Percentiles rank a stretch among this genome's conserved stretches.
Conservation (phyloP, 495 filamentous ascomycete species). For the Melanomma pulvis-pyrius region DNA sequence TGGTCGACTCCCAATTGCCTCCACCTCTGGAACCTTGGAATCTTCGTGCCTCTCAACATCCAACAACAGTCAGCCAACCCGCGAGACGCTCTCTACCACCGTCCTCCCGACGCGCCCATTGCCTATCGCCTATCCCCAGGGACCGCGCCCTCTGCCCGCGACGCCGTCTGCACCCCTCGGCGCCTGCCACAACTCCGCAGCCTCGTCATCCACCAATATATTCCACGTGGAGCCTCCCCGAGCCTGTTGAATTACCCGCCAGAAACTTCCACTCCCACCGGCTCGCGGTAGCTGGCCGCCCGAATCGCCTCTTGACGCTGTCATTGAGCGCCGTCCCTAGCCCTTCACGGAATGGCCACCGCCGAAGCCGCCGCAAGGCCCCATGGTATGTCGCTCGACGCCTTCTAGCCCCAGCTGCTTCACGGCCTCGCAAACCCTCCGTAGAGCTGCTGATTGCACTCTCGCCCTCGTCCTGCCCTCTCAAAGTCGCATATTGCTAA, state of each 20-base stretch:
- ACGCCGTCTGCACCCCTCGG: neutral
- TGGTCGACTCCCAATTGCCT: neutral
- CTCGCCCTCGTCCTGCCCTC: neutral
- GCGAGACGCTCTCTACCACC: neutral
- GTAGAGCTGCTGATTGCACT: neutral
- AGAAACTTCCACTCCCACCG: constrained; percentile 12
- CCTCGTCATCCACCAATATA: constrained; percentile 35
- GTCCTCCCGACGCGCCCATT: neutral
- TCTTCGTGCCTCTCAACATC: neutral
- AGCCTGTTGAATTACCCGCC: constrained; percentile 32
- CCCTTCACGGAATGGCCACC: constrained; percentile 61
- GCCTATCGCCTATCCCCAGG: neutral
- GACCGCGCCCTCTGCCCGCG: too few species aligned
- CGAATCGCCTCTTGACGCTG: constrained; percentile 13
- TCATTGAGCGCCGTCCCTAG: constrained; percentile 1
- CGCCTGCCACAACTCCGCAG: constrained; percentile 18
- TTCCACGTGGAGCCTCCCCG: constrained; percentile 34
- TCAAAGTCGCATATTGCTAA: constrained; percentile 13
- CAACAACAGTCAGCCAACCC: neutral
- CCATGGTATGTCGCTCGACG: constrained; percentile 59
- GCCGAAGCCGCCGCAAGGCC: constrained; percentile 65
- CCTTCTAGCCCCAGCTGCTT: neutral
- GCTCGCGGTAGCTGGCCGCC: neutral
- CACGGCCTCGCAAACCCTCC: neutral
- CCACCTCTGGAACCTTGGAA: neutral